A percentile compares a stretch with the other conserved stretches of the same genome.
phyloP scores from a whole-genome alignment of 805 yeast genomes.

The Candida maris region DNA sequence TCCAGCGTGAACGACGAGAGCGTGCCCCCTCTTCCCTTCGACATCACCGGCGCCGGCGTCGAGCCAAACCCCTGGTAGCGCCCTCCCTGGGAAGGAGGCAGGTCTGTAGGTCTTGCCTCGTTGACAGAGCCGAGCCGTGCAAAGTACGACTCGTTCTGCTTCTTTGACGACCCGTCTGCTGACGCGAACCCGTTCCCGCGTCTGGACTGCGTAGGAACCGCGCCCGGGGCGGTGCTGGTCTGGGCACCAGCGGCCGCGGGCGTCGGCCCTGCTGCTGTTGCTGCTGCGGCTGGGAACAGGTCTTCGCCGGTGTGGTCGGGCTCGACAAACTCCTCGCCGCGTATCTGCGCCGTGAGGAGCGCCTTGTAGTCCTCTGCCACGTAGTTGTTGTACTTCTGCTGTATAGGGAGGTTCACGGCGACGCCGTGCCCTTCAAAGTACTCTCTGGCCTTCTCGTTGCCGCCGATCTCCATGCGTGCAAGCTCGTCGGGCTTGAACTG shows the following conservation, averaged over 20 bases:
- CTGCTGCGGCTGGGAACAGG: constrained; percentile 2
- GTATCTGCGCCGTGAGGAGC: constrained; percentile 68
- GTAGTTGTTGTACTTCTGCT: constrained; percentile 76
- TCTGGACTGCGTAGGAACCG: constrained; percentile 10
- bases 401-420: constrained; percentile 59
- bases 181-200: constrained; percentile 8
- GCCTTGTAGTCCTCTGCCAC: constrained; percentile 95
- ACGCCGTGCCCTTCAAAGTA: constrained; percentile 74
- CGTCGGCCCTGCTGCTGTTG: background rate
- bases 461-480: constrained; percentile 89
- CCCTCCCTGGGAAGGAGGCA: constrained; percentile 95
- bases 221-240: background rate
- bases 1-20: constrained; percentile 59
- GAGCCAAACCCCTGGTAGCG: constrained; percentile 89
- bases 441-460: constrained; percentile 69
- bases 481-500: constrained; percentile 94
- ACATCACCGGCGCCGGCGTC: constrained; percentile 48
- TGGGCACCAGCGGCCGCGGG: background rate
- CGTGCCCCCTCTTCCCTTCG: constrained; percentile 34
- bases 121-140: constrained; percentile 74
- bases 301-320: constrained; percentile 53
- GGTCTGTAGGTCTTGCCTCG: constrained; percentile 64
- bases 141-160: constrained; percentile 77
- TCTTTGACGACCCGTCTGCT: constrained; percentile 35
- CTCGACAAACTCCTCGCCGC: constrained; percentile 66